These are phyloP conservation scores for Astrocystis sublimbata DNA, from an alignment of 495 filamentous ascomycete species.

Conservation along the genomic window DNA sequence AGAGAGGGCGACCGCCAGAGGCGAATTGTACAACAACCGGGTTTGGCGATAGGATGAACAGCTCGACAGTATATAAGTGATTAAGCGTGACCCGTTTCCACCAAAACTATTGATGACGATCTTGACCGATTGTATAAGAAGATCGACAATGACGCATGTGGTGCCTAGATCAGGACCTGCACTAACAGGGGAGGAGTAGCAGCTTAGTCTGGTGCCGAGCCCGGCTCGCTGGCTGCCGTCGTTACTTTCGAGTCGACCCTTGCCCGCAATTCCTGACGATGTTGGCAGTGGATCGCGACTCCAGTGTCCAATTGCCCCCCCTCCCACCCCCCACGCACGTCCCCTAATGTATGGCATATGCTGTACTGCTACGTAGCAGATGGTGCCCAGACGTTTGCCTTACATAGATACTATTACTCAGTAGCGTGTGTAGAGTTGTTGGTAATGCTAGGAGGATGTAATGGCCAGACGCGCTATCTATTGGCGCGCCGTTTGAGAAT, in stretches of 20 bases:
- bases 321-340: too few species aligned
- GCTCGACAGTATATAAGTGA: neutral
- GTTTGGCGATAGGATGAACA: neutral
- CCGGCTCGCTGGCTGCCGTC: slow-evolving; percentile 1
- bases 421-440: neutral
- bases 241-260: slow-evolving; percentile 9
- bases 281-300: slow-evolving; percentile 3
- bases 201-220: slow-evolving; percentile 1
- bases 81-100: slow-evolving; percentile 4
- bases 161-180: slow-evolving; percentile 1
- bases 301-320: too few species aligned
- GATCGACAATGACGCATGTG: neutral
- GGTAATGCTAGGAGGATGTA: too few species aligned
- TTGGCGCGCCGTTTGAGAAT: neutral
- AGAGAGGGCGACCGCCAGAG: too few species aligned
- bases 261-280: slow-evolving; percentile 10
- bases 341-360: neutral
- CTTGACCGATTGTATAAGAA: neutral
- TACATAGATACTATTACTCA: neutral
- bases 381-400: slow-evolving; percentile 1
- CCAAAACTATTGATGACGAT: slow-evolving; percentile 17
- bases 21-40: neutral
- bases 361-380: neutral
- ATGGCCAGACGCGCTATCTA: too few species aligned
- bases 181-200: neutral